Base-by-base conservation (phyloP, 257 asterid genomes). In the Lycium ferocissimum region DNA sequence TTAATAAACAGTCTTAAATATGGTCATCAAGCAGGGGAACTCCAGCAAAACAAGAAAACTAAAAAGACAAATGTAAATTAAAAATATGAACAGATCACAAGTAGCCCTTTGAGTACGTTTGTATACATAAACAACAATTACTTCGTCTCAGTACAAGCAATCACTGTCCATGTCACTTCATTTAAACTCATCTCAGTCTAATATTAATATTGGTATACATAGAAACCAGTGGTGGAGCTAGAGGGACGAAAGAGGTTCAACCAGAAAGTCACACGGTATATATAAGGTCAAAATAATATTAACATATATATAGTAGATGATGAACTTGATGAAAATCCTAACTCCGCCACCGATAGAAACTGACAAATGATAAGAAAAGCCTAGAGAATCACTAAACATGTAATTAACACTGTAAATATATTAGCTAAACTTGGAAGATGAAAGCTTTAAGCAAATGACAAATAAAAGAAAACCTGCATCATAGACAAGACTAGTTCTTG, bases 401-500 rank as follows among this genome's bases (percentile, higher is more conserved):
- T 26, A 26, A 26, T 26, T 26, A 26, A 26, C 33, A 26, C 33
- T 26, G 33, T 26, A 26, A 26, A 26, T 26, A 26, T 26, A 26
- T 26, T 26, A 26, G 33, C 33, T 26, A 26, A 26, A 26, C 33
- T 26, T 26, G 22, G 58, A 43, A 22, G 4, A 61, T 35, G 6
- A 47, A 65, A 61, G 47, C 1, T 43, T 26, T 61, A 79, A 86
- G 20, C 6, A 47, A 79, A 2, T 22, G 80, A 1, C 17, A 66
- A 76, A 85, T 11, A 26, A 43, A 71, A 83, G 75, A n/a, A 57
- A 56, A 94, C 96, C 98, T 86, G 98, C 98, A 92, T 93, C 99
- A 92, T 92, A 92, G 87, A 93, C 98, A 92, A 92, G 98, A 78
- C 98, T 95, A 49, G 95, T 94, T 81, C 94, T 90, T 3, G 99